Conservation (phyloP, 352 stramenopile species). For the Phytophthora sojae region DNA sequence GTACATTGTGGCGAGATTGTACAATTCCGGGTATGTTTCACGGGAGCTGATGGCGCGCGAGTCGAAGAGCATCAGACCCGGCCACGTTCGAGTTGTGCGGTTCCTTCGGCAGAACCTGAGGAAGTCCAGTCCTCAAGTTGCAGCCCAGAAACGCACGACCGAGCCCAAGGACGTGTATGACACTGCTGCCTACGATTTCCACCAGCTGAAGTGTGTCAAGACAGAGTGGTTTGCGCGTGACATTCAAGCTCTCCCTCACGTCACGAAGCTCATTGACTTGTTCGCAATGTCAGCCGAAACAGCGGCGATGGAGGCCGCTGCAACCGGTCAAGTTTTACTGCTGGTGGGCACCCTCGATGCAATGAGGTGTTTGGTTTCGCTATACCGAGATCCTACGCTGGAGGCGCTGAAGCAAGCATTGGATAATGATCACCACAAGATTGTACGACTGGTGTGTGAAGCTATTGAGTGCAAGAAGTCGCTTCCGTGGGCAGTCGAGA, state of each 20-base stretch:
- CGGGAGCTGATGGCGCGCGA: background rate
- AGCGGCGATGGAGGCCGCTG: background rate
- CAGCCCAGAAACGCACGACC: background rate
- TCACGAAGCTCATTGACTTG: conserved; percentile 3
- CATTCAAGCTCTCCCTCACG: conserved; percentile 6
- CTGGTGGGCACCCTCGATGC: background rate
- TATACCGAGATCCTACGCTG: background rate
- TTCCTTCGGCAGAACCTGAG: conserved; percentile 5
- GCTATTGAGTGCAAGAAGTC: no score
- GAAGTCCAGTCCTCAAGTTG: background rate
- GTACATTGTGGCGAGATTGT: conserved; percentile 1
- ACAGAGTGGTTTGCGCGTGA: background rate
- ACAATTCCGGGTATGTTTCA: background rate
- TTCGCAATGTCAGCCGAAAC: conserved; percentile 2
- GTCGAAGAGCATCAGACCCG: background rate
- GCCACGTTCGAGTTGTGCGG: background rate
- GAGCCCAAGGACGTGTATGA: background rate
- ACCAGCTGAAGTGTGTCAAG: background rate
- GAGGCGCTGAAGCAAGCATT: background rate
- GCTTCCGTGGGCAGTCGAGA: background rate
- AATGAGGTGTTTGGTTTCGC: background rate
- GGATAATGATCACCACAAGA: no score
- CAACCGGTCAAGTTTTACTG: background rate
- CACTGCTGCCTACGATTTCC: background rate
- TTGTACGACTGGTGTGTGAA: no score